phyloP scores from a whole-genome alignment of 176 grass and related monocot species.

The Oryza longistaminata region DNA sequence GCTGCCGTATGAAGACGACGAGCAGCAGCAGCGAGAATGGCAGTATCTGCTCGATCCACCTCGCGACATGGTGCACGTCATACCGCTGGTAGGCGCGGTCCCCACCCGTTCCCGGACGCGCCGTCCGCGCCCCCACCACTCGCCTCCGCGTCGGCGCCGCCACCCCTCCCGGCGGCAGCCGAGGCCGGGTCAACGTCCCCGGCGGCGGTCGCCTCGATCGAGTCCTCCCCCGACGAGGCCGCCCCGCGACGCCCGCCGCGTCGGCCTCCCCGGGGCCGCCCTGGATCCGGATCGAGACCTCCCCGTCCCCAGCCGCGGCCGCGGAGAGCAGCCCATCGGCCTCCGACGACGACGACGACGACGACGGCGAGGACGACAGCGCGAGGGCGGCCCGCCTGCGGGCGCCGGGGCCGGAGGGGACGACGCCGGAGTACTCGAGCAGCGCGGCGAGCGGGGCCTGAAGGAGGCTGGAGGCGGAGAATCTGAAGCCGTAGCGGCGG shows the following conservation, averaged over 20 bases:
- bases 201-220: constrained; percentile 32
- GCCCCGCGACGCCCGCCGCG: constrained; percentile 13
- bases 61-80: constrained; percentile 84
- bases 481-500: constrained; percentile 68
- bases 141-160: constrained; percentile 46
- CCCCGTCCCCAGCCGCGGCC: constrained; percentile 44
- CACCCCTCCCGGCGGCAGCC: constrained; percentile 24
- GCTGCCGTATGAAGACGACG: constrained; percentile 97
- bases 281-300: constrained; percentile 95
- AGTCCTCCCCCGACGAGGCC: constrained; percentile 32
- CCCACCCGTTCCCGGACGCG: constrained; percentile 39
- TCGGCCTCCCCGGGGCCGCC: constrained; percentile 61
- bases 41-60: constrained; percentile 96
- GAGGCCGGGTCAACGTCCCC: constrained; percentile 46
- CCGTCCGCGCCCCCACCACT: constrained; percentile 30
- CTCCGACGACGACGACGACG: constrained; percentile 20
- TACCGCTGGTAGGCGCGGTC: constrained; percentile 89
- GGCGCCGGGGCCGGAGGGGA: constrained; percentile 45
- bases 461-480: constrained; percentile 77
- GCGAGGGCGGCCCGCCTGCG: constrained; percentile 38
- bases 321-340: constrained; percentile 40
- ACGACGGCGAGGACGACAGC: background rate
- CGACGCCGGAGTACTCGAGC: constrained; percentile 88
- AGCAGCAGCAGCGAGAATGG: constrained; percentile 94
- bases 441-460: constrained; percentile 84